Conservation (phyloP, 1,284 basidiomycete genomes). For the Sporisorium scitamineum region DNA sequence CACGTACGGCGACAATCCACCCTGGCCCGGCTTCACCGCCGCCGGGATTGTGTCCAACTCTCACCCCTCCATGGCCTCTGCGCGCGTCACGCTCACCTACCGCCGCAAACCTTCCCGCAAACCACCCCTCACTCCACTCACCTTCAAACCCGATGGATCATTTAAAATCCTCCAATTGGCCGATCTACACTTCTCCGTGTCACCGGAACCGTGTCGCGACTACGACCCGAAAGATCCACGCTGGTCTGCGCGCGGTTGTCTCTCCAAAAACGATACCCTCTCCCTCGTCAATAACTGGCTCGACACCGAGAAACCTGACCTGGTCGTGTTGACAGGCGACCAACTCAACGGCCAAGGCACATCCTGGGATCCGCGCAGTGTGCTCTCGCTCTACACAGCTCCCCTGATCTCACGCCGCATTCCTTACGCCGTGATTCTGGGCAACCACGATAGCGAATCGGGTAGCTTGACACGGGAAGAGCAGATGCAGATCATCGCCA, state of each 20-base stretch:
- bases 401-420: slow-evolving; percentile 81
- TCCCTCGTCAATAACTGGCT: slow-evolving; percentile 56
- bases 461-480: slow-evolving; percentile 55
- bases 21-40: slow-evolving; percentile 57
- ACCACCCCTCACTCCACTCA: slow-evolving; percentile 28
- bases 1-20: slow-evolving; percentile 58
- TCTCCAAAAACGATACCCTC: slow-evolving; percentile 57
- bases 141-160: slow-evolving; percentile 53
- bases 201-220: slow-evolving; percentile 60
- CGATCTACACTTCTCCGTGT: slow-evolving; percentile 63
- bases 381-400: slow-evolving; percentile 86
- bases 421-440: slow-evolving; percentile 88
- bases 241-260: slow-evolving; percentile 26
- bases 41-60: slow-evolving; percentile 41
- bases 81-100: slow-evolving; percentile 37
- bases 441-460: slow-evolving; percentile 77
- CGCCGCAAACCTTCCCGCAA: slow-evolving; percentile 44
- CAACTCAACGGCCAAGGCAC: slow-evolving; percentile 76
- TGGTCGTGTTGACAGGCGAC: slow-evolving; percentile 77
- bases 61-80: slow-evolving; percentile 29
- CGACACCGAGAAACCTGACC: slow-evolving; percentile 84
- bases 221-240: slow-evolving; percentile 28
- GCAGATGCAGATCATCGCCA: slow-evolving; percentile 78
- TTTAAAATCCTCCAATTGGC: slow-evolving; percentile 67
- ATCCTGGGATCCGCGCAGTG: slow-evolving; percentile 85